A percentile compares a stretch with the other conserved stretches of the same genome.
phyloP scores from a whole-genome alignment of 2,329 filamentous ascomycete genomes.

The Harringtonia aguacate region DNA sequence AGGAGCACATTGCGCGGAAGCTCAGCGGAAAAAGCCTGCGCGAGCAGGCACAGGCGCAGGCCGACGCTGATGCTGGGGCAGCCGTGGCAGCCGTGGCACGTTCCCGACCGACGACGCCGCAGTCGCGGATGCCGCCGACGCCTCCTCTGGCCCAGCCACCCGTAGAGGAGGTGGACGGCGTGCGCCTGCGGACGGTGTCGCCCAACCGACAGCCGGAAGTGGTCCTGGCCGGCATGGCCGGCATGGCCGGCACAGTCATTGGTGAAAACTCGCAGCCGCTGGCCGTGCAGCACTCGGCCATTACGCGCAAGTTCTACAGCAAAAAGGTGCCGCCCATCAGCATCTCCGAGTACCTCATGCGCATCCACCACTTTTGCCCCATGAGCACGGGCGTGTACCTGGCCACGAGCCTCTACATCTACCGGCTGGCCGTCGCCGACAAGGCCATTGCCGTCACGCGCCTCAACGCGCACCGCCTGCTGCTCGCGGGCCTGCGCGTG shows the following conservation, averaged over 20 bases:
- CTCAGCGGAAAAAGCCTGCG: constrained; percentile 44
- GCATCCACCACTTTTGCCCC: constrained; percentile 83
- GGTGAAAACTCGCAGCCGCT: constrained; percentile 63
- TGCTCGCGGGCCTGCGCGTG: constrained; percentile 74
- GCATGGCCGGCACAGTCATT: constrained; percentile 29
- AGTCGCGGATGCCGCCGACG: constrained; percentile 12
- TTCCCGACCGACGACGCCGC: background rate
- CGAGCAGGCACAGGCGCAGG: constrained; percentile 28
- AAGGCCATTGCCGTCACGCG: constrained; percentile 69
- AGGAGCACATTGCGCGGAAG: constrained; percentile 47
- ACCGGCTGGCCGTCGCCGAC: constrained; percentile 68
- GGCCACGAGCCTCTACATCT: constrained; percentile 78
- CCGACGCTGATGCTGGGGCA: constrained; percentile 5
- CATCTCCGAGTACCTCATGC: constrained; percentile 73
- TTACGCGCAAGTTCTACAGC: constrained; percentile 88
- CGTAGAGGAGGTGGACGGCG: constrained; percentile 36
- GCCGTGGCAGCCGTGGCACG: background rate
- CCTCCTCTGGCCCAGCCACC: constrained; percentile 10
- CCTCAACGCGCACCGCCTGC: constrained; percentile 75
- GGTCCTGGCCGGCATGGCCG: no score
- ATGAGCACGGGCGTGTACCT: constrained; percentile 92
- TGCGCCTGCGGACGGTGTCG: constrained; percentile 28
- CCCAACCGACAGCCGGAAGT: constrained; percentile 1
- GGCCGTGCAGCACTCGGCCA: constrained; percentile 69
- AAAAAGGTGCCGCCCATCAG: constrained; percentile 76